Conservation (phyloP, 768 basidiomycete species). For the Cystobasidium ongulense region DNA sequence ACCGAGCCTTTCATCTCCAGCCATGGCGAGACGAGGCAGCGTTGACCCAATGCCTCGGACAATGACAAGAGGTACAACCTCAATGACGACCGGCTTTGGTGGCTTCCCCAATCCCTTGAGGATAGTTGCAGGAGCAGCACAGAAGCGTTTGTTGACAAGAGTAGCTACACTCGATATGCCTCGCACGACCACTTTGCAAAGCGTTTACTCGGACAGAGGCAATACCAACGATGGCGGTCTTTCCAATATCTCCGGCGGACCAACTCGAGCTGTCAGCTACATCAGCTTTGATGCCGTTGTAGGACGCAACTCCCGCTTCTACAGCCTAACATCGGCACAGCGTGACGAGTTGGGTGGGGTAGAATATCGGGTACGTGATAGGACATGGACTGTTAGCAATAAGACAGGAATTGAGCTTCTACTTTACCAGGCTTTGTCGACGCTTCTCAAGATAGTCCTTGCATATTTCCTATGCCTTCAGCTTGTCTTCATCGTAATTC, state of each 20-base stretch:
- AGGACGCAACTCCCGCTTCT: slow-evolving; percentile 45
- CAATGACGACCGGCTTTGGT: slow-evolving; percentile 41
- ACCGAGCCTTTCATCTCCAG: background rate
- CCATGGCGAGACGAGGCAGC: background rate
- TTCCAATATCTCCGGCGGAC: slow-evolving; percentile 46
- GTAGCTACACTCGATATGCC: slow-evolving; percentile 68
- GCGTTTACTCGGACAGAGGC: slow-evolving; percentile 40
- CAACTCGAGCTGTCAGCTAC: slow-evolving; percentile 57
- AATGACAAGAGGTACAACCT: slow-evolving; percentile 9
- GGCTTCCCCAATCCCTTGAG: slow-evolving; percentile 47
- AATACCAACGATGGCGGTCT: slow-evolving; percentile 37
- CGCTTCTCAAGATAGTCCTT: slow-evolving; percentile 39
- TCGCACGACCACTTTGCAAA: slow-evolving; percentile 53
- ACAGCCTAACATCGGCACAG: slow-evolving; percentile 63
- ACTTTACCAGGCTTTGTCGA: slow-evolving; percentile 35
- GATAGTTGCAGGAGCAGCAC: slow-evolving; percentile 50
- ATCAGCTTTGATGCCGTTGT: slow-evolving; percentile 69
- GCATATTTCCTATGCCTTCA: slow-evolving; percentile 65
- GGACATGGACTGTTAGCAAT: background rate
- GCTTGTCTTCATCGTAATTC: slow-evolving; percentile 59
- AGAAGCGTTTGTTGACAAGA: slow-evolving; percentile 55
- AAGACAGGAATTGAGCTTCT: background rate
- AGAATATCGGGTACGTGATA: slow-evolving; percentile 58
- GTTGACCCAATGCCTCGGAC: slow-evolving; percentile 23
- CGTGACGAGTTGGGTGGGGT: slow-evolving; percentile 87